Base-by-base conservation (phyloP, 345 rosid genomes). In the Kernera saxatilis region DNA sequence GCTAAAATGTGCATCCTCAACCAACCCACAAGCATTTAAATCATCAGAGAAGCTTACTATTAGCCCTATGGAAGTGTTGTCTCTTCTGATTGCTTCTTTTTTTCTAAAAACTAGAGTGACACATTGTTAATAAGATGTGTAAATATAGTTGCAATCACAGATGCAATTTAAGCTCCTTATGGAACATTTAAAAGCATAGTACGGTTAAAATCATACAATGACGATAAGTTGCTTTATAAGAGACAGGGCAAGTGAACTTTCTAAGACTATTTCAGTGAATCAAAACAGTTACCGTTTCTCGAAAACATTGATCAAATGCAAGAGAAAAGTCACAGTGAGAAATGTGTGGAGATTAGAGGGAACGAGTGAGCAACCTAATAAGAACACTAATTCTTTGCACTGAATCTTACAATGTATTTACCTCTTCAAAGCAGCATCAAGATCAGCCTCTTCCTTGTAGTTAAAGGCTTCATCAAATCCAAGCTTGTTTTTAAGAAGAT, bases 401-500 rank as follows among this genome's bases (percentile, higher is more conserved):
- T 43, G 8, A 48, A 36, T 62, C 5, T 46, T 23, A 15, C 25
- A 52, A 21, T 39, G 49, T 32, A 73, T 77, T 64, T 35, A 85
- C 96, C 96, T 84, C 77, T 84, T 85, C 77, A 89, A 64, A 69
- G 96, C 79, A 17, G 79, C 83, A 74, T 78, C 78, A 11, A 84
- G 76, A 49, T 87, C 78, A 9, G 67, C 8, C 64, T 89, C 92
- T 71, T 84, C 87, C 33, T 85, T 87, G 75, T 89, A 89, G 77
- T 89, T 89, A 78, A 89, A 89, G 8, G 96, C 96, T 46, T 82
- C 88, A 78, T 89, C 85, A 72, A 84, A 87, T 5, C 96, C 90
- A 53, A 87, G 79, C 79, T 80, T 72, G 46, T 61, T 76, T 79
- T 84, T 85, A 9, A 89, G 66, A 21, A 89, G 78, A 68, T 85